Base-by-base conservation (phyloP, 2,329 filamentous ascomycete species). In the Diaporthe sp. region DNA sequence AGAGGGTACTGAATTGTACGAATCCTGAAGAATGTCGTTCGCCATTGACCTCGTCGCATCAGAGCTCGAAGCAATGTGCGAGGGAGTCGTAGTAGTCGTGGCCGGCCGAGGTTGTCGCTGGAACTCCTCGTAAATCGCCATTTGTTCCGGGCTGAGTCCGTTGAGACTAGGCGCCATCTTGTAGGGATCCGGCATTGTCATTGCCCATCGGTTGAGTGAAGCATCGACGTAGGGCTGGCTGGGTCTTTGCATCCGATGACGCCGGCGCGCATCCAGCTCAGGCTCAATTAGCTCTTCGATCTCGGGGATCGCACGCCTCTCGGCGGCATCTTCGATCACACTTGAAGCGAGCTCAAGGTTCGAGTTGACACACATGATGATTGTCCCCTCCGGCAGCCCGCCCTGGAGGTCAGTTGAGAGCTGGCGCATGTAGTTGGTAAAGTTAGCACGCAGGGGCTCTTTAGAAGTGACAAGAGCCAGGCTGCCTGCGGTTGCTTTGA, bases 291-390 rank as follows among this genome's bases (percentile, higher is more conserved):
- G 94, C 76, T 97, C 94, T 82, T 99, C 96, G 74, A 99, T 98
- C 82, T 99, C 97, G 2, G 94, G 94, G 51, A 98, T 88, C 13
- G 97, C 97, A 75, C 96, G 94, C 80, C 97, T 94, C 82, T 98
- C 96, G 4, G 97, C 97, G 70, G 97, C 96, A 83, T 97, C 95
- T 83, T 99, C 97, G 59, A 99, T 97, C 76, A 98, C 94, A 78
- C 91, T 93, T 81, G 97, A 98, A 61, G 97, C 96, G 53, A 95
- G 89, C 78, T 99, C 97, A 39, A 99, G 89, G 81, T 99, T 99
- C 77, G 97, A 96, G 82, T 98, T 99, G 75, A 99, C 96, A 83
- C 97, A 98, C 94, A 99, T 98, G 73, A 98, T 91, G 75, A 99
- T 97, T 42, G 97, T 94, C 9, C 97, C 97, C 84, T 99, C 97